phyloP scores from a whole-genome alignment of 1,139 yeast species.

The Suhomyces bolitotheri region DNA sequence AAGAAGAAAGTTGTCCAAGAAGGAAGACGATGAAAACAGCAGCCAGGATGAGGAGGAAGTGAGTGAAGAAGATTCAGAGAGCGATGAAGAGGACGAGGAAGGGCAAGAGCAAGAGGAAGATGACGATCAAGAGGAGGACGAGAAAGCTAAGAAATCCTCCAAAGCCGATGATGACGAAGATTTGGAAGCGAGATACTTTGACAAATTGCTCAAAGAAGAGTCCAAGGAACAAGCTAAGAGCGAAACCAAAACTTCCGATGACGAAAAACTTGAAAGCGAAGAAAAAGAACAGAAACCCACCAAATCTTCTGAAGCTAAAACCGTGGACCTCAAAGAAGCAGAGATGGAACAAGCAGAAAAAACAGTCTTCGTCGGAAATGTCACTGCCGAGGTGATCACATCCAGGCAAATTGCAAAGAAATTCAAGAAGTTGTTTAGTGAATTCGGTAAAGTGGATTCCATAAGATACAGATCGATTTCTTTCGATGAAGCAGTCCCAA shows the following conservation, averaged over 20 bases:
- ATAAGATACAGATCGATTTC: conserved; percentile 91
- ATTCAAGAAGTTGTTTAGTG: conserved; percentile 62
- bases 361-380: conserved; percentile 89
- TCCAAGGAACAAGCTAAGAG: conserved; percentile 19
- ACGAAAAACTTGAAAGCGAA: conserved; percentile 29
- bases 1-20: conserved; percentile 22
- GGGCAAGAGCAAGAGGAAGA: conserved; percentile 15
- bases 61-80: conserved; percentile 8
- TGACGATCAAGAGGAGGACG: conserved; percentile 22
- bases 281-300: conserved; percentile 15
- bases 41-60: conserved; percentile 16
- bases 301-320: conserved; percentile 31
- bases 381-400: conserved; percentile 64
- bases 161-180: conserved; percentile 42
- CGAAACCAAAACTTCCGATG: conserved; percentile 14
- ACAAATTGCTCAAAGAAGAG: conserved; percentile 35
- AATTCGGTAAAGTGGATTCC: conserved; percentile 65
- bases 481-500: conserved; percentile 82
- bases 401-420: conserved; percentile 60
- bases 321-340: conserved; percentile 56
- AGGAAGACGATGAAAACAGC: conserved; percentile 19
- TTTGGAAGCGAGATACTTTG: conserved; percentile 49
- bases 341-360: conserved; percentile 85
- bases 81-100: conserved; percentile 15
- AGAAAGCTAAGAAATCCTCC: conserved; percentile 25